These are phyloP conservation scores for Lepraria neglecta DNA, from an alignment of 495 filamentous ascomycete species.

Conservation along the genomic window DNA sequence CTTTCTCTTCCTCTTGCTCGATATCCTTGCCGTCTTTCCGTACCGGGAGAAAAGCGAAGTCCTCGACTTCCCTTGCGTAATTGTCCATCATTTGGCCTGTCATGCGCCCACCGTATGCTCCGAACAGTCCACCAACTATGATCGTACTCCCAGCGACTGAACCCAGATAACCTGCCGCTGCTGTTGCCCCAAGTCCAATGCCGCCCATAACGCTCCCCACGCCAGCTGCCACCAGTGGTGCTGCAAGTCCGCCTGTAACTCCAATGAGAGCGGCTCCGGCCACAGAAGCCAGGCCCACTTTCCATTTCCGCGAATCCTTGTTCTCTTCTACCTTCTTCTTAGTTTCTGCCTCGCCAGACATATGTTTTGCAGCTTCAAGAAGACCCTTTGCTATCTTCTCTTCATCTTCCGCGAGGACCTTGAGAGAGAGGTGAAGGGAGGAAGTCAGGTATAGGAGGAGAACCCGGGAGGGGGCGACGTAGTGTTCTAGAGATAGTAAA, in stretches of 20 bases:
- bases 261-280: conserved; percentile 71
- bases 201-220: conserved; percentile 78
- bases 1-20: conserved; percentile 17
- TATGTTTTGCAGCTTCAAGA: conserved; percentile 62
- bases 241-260: conserved; percentile 73
- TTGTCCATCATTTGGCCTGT: conserved; percentile 79
- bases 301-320: conserved; percentile 63
- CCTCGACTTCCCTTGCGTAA: conserved; percentile 77
- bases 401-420: conserved; percentile 63
- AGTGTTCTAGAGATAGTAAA: conserved; percentile 70
- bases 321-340: conserved; percentile 61
- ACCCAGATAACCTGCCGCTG: conserved; percentile 67
- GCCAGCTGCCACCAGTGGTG: conserved; percentile 73
- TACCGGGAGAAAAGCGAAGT: conserved; percentile 83
- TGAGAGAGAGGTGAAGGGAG: conserved; percentile 58
- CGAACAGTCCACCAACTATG: conserved; percentile 77
- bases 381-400: conserved; percentile 65
- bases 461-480: conserved; percentile 67
- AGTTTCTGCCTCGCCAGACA: conserved; percentile 61
- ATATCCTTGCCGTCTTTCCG: conserved; percentile 36
- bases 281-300: conserved; percentile 71
- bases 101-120: conserved; percentile 81
- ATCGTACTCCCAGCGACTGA: conserved; percentile 70
- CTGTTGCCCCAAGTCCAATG: conserved; percentile 69
- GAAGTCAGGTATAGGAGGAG: conserved; percentile 64